Base-by-base conservation (phyloP, 768 basidiomycete genomes). In the Neoboletus brunneissimus region DNA sequence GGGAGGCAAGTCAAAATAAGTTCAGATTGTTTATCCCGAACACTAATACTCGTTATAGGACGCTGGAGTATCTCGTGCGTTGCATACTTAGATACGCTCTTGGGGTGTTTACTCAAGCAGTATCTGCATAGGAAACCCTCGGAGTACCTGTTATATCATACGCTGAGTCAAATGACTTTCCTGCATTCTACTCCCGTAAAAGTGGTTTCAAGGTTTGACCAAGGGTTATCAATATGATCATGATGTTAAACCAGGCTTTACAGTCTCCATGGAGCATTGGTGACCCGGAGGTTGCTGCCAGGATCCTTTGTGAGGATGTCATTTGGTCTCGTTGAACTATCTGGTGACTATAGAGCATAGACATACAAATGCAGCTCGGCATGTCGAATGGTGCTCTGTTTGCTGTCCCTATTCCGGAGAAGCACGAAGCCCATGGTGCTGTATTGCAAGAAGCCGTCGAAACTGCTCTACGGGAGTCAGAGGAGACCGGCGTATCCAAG, bases 61-160 rank as follows among this genome's bases (percentile, higher is more conserved):
- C 90, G 15, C 75, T 92, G 23, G 90, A 92, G 69, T 90, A 89
- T 69, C 79, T 92, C 55, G 90, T 86, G 67, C 48, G 79, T 66
- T 12, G 13, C 48, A 42, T 55, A 20, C 32, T 37, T 41, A 5
- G 0, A 34, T 22, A 44, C 31, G 22, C n/a, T n/a, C 45, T 9
- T 53, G 5, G 38, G 23, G 32, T 42, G 34, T 51, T 29, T 32
- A 15, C 34, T 51, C 50, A 55, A n/a, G 38, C 32, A 22, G 1
- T 13, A 2, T 55, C 23, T 43, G 2, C 18, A 22, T 42, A 96
- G 94, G 96, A 98, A 83, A 95, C 95, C 0, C 83, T 95, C 37
- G 96, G 96, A 3, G 93, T 98, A 13, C 92, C 93, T 2, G 94
- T 97, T 1, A 70, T 95, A 5, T 82, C 91, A 0, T 95, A 90